Evolutionary conservation across 2,329 filamentous ascomycete genomes (phyloP), one percentile per base, ranked within the genome.

Genomic region (Corynespora cassiicola): DNA sequence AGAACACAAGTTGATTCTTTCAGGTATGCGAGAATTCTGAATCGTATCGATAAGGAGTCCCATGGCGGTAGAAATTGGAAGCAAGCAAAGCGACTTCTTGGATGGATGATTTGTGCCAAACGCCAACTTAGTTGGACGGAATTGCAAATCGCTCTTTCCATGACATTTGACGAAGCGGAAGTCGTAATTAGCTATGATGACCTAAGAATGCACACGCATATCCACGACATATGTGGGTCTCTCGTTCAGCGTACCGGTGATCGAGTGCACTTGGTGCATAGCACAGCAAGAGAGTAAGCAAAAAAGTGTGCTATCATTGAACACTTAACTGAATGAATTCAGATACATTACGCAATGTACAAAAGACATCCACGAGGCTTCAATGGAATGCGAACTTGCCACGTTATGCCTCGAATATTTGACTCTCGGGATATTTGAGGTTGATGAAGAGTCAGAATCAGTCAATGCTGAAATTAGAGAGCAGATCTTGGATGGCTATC

Each of bases 91-190:
- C 54, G 47, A 24, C 37, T 62, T 6, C 36, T 63, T 6, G 54
- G 53, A 2, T 63, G 55, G 56, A 50, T 63, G 41, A 43, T 61
- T 3, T 62, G 56, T 25, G 52, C 55, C 3, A 61, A 62, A 42
- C 50, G 60, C 6, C 47, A 44, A 18, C 39, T 63, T 5, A 54
- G 45, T 0, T 59, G 52, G 58, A 52, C 44, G 21, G 60, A 62
- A 31, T 57, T 61, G 1, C 60, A 63, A 42, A 45, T 52, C 5
- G 58, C 54, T 7, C 21, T 57, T 3, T 61, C 60, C 2, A 51
- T 63, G 36, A 61, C 19, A 10, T 47, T n/a, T n/a, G n/a, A n/a
- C n/a, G n/a, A n/a, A n/a, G n/a, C 5, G 44, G 52, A 3, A 12
- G 39, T 2, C 47, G 54, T 18, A 42, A 52, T 63, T 4, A 47